Base-by-base conservation (phyloP, 2,329 filamentous ascomycete genomes). In the Erysiphe pulchra region DNA sequence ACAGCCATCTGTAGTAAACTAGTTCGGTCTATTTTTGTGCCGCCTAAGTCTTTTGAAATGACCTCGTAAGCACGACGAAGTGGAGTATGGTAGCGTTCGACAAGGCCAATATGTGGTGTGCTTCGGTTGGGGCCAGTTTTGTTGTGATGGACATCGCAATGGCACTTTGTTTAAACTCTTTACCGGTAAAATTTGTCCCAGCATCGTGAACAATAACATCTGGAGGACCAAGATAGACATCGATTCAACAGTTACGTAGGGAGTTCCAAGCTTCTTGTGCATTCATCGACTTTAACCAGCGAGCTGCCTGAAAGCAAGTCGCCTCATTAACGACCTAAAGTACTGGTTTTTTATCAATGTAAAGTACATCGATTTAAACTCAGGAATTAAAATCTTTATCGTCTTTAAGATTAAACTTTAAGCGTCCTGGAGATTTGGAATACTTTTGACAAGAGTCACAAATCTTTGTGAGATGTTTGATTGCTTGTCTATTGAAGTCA, bases 191-290 rank as follows among this genome's bases (percentile, higher is more conserved):
- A 16, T 47, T 48, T 10, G 43, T 45, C 13, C 45, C 47, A 12
- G 20, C 44, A 24, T 45, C 24, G 18, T 42, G 40, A 16, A 16
- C n/a, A 42, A 45, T 38, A 16, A 31, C 5, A 33, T 49, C 46
- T 5, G 39, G 45, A 1, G 44, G 48, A 10, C 48, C 39, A 20
- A 46, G 24, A 36, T 49, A 49, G 4, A 20, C 40, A 41, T 49
- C 42, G 3, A 47, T 48, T 42, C 42, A 49, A 39, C 32, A 49
- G 0, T 34, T 17, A 1, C 48, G n/a, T 20, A 48, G 31, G 1
- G 31, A 16, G 17, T 49, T 28, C 33, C 43, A 49, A 4, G 30
- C 37, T 13, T 24, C 20, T 18, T 38, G 24, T 5, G 32, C 16
- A 13, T 12, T 32, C 8, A 37, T 37, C 12, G 20, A 16, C 39